A percentile compares a stretch with the other conserved stretches of the same genome.
phyloP scores from a whole-genome alignment of 257 asterid species.

The Solanum sitiens region DNA sequence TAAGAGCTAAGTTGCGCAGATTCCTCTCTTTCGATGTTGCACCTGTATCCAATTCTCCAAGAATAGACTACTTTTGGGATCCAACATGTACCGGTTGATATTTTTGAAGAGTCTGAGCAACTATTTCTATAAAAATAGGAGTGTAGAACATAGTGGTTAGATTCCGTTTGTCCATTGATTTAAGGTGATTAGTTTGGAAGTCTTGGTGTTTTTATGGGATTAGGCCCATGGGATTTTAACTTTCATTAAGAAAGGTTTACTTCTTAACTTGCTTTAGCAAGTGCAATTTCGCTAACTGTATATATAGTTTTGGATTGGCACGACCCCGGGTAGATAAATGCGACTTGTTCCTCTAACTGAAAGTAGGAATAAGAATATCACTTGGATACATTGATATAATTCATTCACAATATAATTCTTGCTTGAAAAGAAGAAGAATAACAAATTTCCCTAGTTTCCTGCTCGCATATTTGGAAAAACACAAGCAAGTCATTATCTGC shows the following conservation, averaged over 20 bases:
- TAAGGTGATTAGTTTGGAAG: background rate
- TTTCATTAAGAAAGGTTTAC: background rate
- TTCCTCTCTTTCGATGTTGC: background rate
- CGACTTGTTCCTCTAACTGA: background rate
- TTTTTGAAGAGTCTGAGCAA: background rate
- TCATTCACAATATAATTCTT: background rate
- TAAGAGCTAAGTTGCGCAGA: background rate
- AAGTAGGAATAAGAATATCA: background rate
- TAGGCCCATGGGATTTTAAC: background rate
- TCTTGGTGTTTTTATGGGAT: background rate
- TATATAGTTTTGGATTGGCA: background rate
- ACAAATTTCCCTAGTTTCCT: background rate
- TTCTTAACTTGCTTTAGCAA: background rate
- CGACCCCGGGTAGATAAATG: background rate
- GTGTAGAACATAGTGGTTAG: background rate
- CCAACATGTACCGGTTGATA: background rate
- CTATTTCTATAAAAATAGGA: background rate
- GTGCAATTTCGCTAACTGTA: background rate
- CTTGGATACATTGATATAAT: background rate
- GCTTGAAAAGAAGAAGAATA: background rate
- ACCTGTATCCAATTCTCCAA: background rate
- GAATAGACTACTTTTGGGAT: background rate
- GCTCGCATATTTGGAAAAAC: background rate
- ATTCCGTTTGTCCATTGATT: background rate
- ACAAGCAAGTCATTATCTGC: background rate